A percentile compares a stretch with the other conserved stretches of the same genome.
phyloP scores from a whole-genome alignment of 2,329 filamentous ascomycete species.

The Trichoderma hamatum region DNA sequence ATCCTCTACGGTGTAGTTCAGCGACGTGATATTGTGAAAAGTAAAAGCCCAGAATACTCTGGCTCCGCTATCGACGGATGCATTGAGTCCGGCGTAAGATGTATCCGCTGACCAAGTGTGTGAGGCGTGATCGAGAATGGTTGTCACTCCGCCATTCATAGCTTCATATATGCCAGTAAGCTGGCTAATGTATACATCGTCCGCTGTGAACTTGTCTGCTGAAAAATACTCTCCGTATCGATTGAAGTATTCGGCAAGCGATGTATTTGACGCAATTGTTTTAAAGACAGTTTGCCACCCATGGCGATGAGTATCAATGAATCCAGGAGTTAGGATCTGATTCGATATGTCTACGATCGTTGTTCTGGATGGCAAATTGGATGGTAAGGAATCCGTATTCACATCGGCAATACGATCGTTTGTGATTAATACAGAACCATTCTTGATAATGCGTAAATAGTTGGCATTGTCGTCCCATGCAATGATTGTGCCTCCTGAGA shows the following conservation, averaged over 20 bases:
- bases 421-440: conserved; percentile 46
- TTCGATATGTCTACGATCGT: conserved; percentile 52
- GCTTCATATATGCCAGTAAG: conserved; percentile 53
- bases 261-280: conserved; percentile 56
- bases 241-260: conserved; percentile 51
- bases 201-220: conserved; percentile 40
- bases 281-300: conserved; percentile 60
- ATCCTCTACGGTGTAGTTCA: conserved; percentile 40
- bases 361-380: conserved; percentile 27
- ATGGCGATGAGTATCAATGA: conserved; percentile 60
- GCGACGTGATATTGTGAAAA: conserved; percentile 29
- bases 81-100: conserved; percentile 49
- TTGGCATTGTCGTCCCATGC: conserved; percentile 43
- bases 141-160: conserved; percentile 57
- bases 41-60: conserved; percentile 51
- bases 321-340: conserved; percentile 58
- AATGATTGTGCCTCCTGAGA: conserved; percentile 46
- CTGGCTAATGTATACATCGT: conserved; percentile 52
- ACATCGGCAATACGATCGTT: conserved; percentile 44
- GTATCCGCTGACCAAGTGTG: conserved; percentile 50
- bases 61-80: conserved; percentile 51
- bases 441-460: conserved; percentile 42
- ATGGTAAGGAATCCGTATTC: conserved; percentile 32
- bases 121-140: conserved; percentile 56
- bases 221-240: conserved; percentile 44